Percentiles rank a stretch among this genome's conserved stretches.
Evolutionary conservation across 23 red algal genomes (phyloP).

Genomic region (Pyropia yezoensis): DNA sequence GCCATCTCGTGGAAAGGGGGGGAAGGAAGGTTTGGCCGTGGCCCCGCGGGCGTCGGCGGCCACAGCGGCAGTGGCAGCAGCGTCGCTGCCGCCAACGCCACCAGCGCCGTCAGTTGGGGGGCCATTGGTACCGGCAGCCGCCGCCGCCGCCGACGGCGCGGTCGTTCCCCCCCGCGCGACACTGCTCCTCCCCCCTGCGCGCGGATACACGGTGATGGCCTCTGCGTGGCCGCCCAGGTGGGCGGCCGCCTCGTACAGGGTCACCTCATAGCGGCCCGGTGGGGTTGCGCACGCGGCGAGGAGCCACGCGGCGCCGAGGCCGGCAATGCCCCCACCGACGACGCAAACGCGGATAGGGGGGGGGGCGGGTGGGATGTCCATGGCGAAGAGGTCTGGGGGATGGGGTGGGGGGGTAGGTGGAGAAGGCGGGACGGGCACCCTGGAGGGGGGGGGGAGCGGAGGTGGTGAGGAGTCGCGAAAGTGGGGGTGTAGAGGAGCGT

Average conservation of each 20-base stretch:
- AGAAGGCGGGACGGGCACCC: too few species aligned
- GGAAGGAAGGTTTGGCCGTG: background rate
- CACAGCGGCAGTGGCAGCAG: too few species aligned
- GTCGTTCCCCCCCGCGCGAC: background rate
- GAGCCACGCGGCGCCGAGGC: conserved; percentile 86
- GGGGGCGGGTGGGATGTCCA: too few species aligned
- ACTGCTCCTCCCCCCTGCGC: background rate
- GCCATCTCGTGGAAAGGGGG: background rate
- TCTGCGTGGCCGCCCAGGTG: conserved; percentile 79
- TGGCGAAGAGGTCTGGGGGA: too few species aligned
- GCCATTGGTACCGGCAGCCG: too few species aligned
- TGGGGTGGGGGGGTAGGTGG: too few species aligned
- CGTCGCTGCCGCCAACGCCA: too few species aligned
- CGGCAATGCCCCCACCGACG: conserved; percentile 76
- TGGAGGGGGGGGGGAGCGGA: too few species aligned
- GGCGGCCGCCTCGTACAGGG: conserved; percentile 61
- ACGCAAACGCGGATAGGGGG: conserved; percentile 29
- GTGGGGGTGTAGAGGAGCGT: too few species aligned
- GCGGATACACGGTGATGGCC: conserved; percentile 32
- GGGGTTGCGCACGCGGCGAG: conserved; percentile 11
- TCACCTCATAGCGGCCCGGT: conserved; percentile 44
- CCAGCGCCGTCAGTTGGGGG: too few species aligned
- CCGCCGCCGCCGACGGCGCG: background rate
- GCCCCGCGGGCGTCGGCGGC: conserved; percentile 5
- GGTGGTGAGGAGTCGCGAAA: too few species aligned